Conservation (phyloP, 129 eudicot genomes). For the Apium graveolens region DNA sequence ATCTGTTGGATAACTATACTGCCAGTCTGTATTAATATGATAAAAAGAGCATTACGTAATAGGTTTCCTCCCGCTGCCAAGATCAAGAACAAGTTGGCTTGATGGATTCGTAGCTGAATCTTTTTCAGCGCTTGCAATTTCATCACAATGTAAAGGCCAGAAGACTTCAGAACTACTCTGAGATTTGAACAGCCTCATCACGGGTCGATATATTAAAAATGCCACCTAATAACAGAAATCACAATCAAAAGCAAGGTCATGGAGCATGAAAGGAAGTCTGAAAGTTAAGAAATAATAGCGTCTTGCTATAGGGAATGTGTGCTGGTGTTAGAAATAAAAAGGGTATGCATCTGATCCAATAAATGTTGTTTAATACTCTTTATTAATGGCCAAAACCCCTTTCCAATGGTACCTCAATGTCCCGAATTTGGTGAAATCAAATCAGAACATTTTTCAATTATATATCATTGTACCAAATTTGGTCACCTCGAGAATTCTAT, state of each 20-base stretch:
- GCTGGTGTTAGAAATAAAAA: not conserved
- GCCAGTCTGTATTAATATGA: not conserved
- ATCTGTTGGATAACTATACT: not conserved
- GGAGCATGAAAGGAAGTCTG: not conserved
- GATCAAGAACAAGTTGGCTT: conserved; percentile 55
- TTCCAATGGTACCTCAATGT: too few relatives aligned
- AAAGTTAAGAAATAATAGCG: not conserved
- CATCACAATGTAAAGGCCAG: conserved; percentile 78
- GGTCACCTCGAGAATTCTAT: too few relatives aligned
- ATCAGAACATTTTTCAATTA: too few relatives aligned
- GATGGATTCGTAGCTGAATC: conserved; percentile 29
- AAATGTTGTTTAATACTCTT: not conserved
- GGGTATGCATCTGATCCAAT: not conserved
- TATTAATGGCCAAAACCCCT: too few relatives aligned
- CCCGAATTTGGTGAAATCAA: too few relatives aligned
- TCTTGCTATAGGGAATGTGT: not conserved
- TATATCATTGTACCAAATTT: too few relatives aligned
- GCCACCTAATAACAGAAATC: conserved; percentile 52
- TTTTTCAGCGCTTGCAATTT: conserved; percentile 29
- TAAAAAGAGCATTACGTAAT: conserved; percentile 38
- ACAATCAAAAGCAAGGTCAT: conserved; percentile 4
- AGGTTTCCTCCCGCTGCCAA: conserved; percentile 60
- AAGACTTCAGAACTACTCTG: conserved; percentile 44
- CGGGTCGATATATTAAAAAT: conserved; percentile 90
- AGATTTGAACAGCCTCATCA: conserved; percentile 90